Evolutionary conservation across 2,329 filamentous ascomycete species (phyloP).

Genomic region (Reticulascus tulasneorum): DNA sequence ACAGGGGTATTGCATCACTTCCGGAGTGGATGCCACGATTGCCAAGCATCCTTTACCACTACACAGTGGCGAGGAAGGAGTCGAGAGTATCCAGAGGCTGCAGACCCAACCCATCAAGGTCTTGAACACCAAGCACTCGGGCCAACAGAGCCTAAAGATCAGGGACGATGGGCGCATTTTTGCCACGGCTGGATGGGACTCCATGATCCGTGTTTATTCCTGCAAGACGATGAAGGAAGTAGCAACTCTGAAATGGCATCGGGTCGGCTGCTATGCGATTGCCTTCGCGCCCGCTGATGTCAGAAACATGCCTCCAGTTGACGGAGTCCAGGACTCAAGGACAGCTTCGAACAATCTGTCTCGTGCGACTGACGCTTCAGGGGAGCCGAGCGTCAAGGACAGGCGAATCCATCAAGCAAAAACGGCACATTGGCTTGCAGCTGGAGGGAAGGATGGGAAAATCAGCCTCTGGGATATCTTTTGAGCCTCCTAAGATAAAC

Average conservation of each 20-base stretch:
- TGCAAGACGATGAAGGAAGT: conserved; percentile 77
- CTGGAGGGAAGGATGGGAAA: conserved; percentile 91
- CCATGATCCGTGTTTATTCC: conserved; percentile 75
- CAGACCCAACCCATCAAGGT: conserved; percentile 51
- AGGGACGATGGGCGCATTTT: conserved; percentile 80
- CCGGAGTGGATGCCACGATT: conserved; percentile 75
- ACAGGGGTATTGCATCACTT: conserved; percentile 66
- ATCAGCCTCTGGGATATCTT: conserved; percentile 96
- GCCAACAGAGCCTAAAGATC: conserved; percentile 77
- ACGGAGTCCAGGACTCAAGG: conserved; percentile 4
- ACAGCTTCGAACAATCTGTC: conserved; percentile 1
- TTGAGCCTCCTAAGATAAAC: too few relatives aligned
- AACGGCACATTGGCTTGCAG: conserved; percentile 81
- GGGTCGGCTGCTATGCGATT: conserved; percentile 78
- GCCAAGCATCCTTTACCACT: conserved; percentile 67
- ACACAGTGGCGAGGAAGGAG: not conserved
- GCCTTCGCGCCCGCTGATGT: conserved; percentile 66
- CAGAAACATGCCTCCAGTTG: conserved; percentile 1
- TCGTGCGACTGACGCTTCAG: conserved; percentile 2
- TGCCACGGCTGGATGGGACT: conserved; percentile 91
- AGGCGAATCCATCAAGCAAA: conserved; percentile 61
- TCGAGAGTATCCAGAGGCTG: not conserved
- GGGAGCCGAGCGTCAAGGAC: conserved; percentile 52
- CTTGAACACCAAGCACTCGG: conserved; percentile 79
- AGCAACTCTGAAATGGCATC: conserved; percentile 92